A percentile compares a stretch with the other conserved stretches of the same genome.
Evolutionary conservation across 176 grass and related monocot genomes (phyloP).

Genomic region (Chrysopogon serrulatus): DNA sequence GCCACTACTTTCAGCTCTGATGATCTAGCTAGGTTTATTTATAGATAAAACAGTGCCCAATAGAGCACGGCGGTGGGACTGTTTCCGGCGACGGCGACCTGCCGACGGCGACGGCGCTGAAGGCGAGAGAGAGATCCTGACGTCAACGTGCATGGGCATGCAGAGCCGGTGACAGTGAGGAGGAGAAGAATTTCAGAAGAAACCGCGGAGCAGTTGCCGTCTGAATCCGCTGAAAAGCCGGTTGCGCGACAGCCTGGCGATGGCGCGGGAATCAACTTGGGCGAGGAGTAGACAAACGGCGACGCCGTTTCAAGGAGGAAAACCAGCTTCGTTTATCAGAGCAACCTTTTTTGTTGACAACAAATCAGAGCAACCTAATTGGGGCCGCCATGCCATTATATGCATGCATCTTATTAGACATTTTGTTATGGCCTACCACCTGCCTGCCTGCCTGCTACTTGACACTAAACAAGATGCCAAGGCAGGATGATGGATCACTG

Average conservation of each 20-base stretch:
- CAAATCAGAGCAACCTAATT: no score
- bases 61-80: constrained; percentile 8
- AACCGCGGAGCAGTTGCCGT: constrained; percentile 9
- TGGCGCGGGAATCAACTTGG: constrained; percentile 18
- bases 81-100: neutral
- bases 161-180: neutral
- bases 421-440: neutral
- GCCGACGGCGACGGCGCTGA: constrained; percentile 3
- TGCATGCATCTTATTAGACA: neutral
- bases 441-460: constrained; percentile 7
- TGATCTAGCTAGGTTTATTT: neutral
- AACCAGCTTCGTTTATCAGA: neutral
- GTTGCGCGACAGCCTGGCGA: constrained; percentile 36
- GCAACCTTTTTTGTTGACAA: no score
- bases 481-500: constrained; percentile 13
- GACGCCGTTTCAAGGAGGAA: neutral
- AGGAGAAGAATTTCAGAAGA: neutral
- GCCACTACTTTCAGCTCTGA: neutral
- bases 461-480: constrained; percentile 25
- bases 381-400: constrained; percentile 17
- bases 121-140: neutral
- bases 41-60: neutral
- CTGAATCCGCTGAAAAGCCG: constrained; percentile 5
- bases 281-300: constrained; percentile 12
- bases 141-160: constrained; percentile 20